Evolutionary conservation across 768 basidiomycete species (phyloP), one percentile per base, ranked within the genome.

Genomic region (Amanita rubescens): DNA sequence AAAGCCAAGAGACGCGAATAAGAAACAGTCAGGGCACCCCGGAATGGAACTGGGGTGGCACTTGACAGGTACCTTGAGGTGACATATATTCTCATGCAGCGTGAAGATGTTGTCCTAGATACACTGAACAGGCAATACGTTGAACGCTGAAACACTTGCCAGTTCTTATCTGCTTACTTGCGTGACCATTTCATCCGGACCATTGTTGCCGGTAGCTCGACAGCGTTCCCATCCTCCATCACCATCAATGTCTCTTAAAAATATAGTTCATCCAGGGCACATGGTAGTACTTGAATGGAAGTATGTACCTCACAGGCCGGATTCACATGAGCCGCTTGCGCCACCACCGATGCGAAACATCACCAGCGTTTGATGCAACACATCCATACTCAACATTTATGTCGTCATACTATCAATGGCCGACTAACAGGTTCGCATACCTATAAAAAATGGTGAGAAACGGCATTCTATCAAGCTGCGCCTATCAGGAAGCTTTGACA

Each of bases 231-330:
- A 52, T 53, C 44, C 15, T 11, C 14, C 33, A 37, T 45, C 51
- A 53, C 25, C 32, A 45, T 46, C 51, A 45, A 44, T 45, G n/a
- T 19, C 43, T 25, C 42, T 35, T 30, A 17, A 51, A 30, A 51
- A 30, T 42, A 51, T 42, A 25, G 19, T 51, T 42, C 49, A 51
- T 27, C 34, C 33, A 53, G 22, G 52, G 52, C 52, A 53, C 51
- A 53, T 53, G 51, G n/a, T 9, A 33, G 17, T 5, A 20, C 42
- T 32, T 39, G 48, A 49, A 49, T 49, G 34, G 48, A n/a, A 51
- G 37, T 30, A 25, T 20, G 37, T 51, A 34, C 46, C 46, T 47
- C 27, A 47, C 34, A 34, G n/a, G 30, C 32, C 14, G 12, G 25
- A 33, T 38, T 51, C 50, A 51, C 50, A 51, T 51, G 51, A 43